Percentiles rank a stretch among this genome's conserved stretches.
These are phyloP conservation scores for Boletus huronensis DNA, from an alignment of 768 basidiomycete species.

Conservation along the genomic window DNA sequence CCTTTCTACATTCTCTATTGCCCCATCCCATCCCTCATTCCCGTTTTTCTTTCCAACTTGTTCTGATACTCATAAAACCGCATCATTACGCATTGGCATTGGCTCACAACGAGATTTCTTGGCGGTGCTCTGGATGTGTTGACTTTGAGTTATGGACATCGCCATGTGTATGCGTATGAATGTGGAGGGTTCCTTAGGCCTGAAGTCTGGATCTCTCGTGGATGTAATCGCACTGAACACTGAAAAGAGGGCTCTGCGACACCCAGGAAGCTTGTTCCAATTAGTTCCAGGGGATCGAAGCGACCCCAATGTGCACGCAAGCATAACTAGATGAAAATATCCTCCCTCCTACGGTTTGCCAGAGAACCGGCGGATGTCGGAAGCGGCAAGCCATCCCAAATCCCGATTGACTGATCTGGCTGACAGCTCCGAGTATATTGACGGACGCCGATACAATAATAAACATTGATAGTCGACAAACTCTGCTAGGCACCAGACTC, in stretches of 20 bases:
- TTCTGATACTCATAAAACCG: background rate
- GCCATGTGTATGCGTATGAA: background rate
- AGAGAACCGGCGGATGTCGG: background rate
- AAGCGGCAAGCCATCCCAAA: background rate
- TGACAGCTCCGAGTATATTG: too few species aligned
- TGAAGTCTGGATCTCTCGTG: background rate
- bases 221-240: background rate
- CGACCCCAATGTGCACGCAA: background rate
- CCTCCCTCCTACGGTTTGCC: background rate
- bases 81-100: constrained; percentile 5
- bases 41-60: background rate
- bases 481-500: background rate
- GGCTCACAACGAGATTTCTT: constrained; percentile 8
- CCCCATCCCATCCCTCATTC: background rate
- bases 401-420: too few species aligned
- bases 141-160: background rate
- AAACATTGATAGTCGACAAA: too few species aligned
- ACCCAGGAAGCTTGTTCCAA: background rate
- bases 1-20: constrained; percentile 1
- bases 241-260: background rate
- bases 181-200: background rate
- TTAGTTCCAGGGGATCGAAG: background rate
- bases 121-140: background rate
- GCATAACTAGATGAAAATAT: too few species aligned
- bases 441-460: background rate